Conservation (phyloP, 768 basidiomycete genomes). For the Tulasnella sp. region DNA sequence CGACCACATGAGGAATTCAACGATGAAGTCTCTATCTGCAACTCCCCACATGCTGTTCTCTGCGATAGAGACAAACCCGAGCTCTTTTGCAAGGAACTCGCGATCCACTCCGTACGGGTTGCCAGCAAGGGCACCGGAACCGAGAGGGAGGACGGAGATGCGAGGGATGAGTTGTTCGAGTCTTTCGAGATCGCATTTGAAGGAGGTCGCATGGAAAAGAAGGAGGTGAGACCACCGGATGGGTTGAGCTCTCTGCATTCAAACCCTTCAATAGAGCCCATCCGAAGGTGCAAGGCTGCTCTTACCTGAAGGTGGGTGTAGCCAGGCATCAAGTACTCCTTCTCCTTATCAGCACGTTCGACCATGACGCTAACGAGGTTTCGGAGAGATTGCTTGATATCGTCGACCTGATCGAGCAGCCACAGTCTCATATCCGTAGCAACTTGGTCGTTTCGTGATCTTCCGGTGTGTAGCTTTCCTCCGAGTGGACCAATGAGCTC, state of each 20-base stretch:
- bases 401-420: conserved; percentile 68
- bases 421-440: conserved; percentile 97
- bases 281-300: not conserved
- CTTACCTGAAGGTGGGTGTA: conserved; percentile 89
- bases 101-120: conserved; percentile 94
- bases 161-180: conserved; percentile 76
- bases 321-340: conserved; percentile 82
- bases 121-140: conserved; percentile 89
- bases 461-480: conserved; percentile 94
- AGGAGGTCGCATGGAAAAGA: conserved; percentile 89
- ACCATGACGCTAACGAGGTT: conserved; percentile 79
- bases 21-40: conserved; percentile 92
- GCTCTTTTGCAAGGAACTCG: conserved; percentile 80
- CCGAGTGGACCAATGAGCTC: conserved; percentile 88
- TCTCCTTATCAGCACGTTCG: conserved; percentile 87
- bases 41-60: conserved; percentile 98
- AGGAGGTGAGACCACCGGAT: conserved; percentile 98
- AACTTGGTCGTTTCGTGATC: conserved; percentile 96
- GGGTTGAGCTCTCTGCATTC: conserved; percentile 79
- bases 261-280: not conserved
- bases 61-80: conserved; percentile 77
- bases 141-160: conserved; percentile 86
- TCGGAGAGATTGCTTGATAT: conserved; percentile 56
- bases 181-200: conserved; percentile 79
- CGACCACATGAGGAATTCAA: conserved; percentile 95